These are phyloP conservation scores for Ascochyta viciae-villosae DNA, from an alignment of 2,329 filamentous ascomycete species.

Conservation along the genomic window DNA sequence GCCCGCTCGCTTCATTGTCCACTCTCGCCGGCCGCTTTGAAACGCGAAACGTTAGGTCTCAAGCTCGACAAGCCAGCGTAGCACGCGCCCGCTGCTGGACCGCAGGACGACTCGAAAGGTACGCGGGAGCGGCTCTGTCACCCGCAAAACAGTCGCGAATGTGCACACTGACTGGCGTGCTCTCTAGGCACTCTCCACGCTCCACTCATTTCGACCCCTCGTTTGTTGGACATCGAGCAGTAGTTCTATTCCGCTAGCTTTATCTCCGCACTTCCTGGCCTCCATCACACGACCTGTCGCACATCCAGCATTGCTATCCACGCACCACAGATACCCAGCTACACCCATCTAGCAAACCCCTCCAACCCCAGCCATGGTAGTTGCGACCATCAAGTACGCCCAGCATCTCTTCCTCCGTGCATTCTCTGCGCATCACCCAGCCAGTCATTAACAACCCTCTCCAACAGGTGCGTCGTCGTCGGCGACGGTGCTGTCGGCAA, in stretches of 20 bases:
- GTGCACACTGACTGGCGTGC: conserved; percentile 37
- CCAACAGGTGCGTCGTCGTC: conserved; percentile 89
- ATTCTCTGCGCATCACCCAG: background rate
- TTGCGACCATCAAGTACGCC: conserved; percentile 53
- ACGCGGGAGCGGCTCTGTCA: conserved; percentile 32
- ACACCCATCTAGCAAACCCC: conserved; percentile 2
- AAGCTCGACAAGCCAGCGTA: conserved; percentile 43
- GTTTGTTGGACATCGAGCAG: conserved; percentile 47
- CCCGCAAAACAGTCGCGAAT: conserved; percentile 27
- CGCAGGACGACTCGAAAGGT: conserved; percentile 41
- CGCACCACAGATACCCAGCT: conserved; percentile 4
- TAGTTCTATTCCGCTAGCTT: conserved; percentile 29
- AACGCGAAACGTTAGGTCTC: conserved; percentile 50
- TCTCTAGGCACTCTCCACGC: conserved; percentile 40
- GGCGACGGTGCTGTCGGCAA: conserved; percentile 99
- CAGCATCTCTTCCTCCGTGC: conserved; percentile 2
- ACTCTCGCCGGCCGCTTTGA: conserved; percentile 35
- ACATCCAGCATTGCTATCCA: conserved; percentile 13
- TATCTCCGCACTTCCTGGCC: conserved; percentile 30
- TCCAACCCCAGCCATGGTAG: conserved; percentile 43
- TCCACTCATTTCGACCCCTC: conserved; percentile 44
- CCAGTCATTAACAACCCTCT: conserved; percentile 18
- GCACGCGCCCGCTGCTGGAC: conserved; percentile 44
- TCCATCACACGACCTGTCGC: conserved; percentile 23
- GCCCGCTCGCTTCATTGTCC: conserved; percentile 33